Conservation (phyloP, 208 protist species). For the Trypanosoma avium region DNA sequence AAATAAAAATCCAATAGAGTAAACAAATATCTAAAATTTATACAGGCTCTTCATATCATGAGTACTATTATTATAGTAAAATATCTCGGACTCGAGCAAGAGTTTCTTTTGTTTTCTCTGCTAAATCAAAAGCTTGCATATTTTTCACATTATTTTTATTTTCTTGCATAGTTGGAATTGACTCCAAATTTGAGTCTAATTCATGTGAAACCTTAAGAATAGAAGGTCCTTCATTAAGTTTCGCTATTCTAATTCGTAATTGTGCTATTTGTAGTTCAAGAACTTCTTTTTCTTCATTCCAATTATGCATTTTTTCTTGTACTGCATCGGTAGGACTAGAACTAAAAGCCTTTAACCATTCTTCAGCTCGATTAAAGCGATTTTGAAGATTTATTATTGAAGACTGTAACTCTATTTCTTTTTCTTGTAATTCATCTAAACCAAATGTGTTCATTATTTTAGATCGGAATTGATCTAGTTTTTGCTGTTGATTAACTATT, state of each 20-base stretch:
- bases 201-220: background rate
- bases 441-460: conserved; percentile 8
- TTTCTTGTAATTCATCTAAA: conserved; percentile 5
- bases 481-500: background rate
- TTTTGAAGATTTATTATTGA: conserved; percentile 19
- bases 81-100: conserved; percentile 14
- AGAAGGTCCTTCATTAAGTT: conserved; percentile 12
- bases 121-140: conserved; percentile 4
- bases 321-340: background rate
- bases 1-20: too few relatives aligned
- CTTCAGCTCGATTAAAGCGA: conserved; percentile 4
- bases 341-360: conserved; percentile 6
- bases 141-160: background rate
- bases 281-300: conserved; percentile 14
- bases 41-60: too few relatives aligned
- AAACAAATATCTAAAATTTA: background rate
- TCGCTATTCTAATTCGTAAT: conserved; percentile 11
- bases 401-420: conserved; percentile 6
- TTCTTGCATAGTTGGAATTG: background rate
- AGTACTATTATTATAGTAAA: conserved; percentile 2
- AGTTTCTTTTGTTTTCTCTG: conserved; percentile 10
- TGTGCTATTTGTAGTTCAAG: conserved; percentile 20
- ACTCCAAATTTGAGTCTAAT: background rate
- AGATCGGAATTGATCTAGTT: conserved; percentile 2
- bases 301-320: conserved; percentile 11